Evolutionary conservation across 2,329 filamentous ascomycete species (phyloP), one percentile per base, ranked within the genome.

Genomic region (Fusarium devonianum): DNA sequence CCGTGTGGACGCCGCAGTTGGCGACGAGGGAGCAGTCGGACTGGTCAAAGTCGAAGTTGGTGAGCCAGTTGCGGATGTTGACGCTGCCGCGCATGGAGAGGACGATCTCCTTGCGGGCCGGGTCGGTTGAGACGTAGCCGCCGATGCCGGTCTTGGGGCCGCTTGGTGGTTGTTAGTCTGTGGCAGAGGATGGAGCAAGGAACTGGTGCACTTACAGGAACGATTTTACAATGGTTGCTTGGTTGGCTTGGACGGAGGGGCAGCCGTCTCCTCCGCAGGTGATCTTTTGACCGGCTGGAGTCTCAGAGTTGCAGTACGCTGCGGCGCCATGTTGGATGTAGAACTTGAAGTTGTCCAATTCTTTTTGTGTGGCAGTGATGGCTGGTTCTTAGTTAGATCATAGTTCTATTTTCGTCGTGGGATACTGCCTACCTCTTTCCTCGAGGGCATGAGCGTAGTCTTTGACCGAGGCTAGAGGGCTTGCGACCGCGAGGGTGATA

Each of bases 31-130:
- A 51, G 46, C 70, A 74, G 53, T 56, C 52, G 3, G 51, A 51
- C 18, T 59, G 67, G 40, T 21, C 36, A 33, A 74, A 74, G 46
- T 69, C 39, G 46, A 74, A n/a, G 53, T 88, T 79, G 41, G 81
- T 75, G 58, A 87, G 73, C 77, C 78, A 87, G 75, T 88, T 88
- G 40, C 78, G 77, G 51, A 86, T 60, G 32, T 80, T 82, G 50
- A 70, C 68, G 38, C 79, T 82, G 58, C 87, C 86, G 29, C 84
- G 80, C 70, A 86, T 76, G 22, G 82, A 75, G 30, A 87, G 66
- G 36, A 88, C 80, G 50, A 89, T 83, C 48, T 82, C 73, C 44
- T 75, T 60, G 55, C 74, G 76, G 17, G 64, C 66, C 13, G 71
- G 55, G 65, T 86, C 83, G 16, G 76, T 69, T 18, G 78, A 75